A percentile compares a stretch with the other conserved stretches of the same genome.
phyloP scores from a whole-genome alignment of 192 early-diverging fungal genomes.

The Backusella australiensis region DNA sequence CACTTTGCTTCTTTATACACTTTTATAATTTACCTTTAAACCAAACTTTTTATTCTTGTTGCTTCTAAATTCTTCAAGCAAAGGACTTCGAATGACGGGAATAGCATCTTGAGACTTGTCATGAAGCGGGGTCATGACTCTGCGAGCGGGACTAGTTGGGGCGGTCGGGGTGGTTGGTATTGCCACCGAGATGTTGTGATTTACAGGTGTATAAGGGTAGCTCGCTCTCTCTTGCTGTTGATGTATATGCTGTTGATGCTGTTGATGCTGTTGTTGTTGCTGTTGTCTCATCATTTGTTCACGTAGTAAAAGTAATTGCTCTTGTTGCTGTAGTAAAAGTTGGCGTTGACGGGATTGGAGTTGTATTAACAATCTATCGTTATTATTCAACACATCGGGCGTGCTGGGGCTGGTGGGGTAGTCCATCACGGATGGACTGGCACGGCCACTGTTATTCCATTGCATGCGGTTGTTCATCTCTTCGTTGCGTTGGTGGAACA shows the following conservation, averaged over 20 bases:
- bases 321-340: constrained; percentile 11
- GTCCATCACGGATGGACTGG: not conserved
- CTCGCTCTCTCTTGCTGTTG: constrained; percentile 16
- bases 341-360: constrained; percentile 15
- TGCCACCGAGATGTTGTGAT: constrained; percentile 2
- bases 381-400: not conserved
- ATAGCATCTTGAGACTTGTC: constrained; percentile 6
- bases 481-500: not conserved
- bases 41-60: constrained; percentile 20
- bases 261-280: not conserved
- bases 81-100: not conserved
- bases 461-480: not conserved
- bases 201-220: constrained; percentile 29
- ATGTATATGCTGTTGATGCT: constrained; percentile 35
- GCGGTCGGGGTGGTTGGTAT: not conserved
- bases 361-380: constrained; percentile 13
- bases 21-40: constrained; percentile 7
- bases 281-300: constrained; percentile 23
- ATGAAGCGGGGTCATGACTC: constrained; percentile 7
- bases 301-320: constrained; percentile 17
- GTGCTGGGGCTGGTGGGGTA: constrained; percentile 7
- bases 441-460: not conserved
- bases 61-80: constrained; percentile 18
- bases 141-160: not conserved
- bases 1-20: too few species aligned